Evolutionary conservation across 1,139 yeast species (phyloP).

Genomic region (Diutina rugosa): DNA sequence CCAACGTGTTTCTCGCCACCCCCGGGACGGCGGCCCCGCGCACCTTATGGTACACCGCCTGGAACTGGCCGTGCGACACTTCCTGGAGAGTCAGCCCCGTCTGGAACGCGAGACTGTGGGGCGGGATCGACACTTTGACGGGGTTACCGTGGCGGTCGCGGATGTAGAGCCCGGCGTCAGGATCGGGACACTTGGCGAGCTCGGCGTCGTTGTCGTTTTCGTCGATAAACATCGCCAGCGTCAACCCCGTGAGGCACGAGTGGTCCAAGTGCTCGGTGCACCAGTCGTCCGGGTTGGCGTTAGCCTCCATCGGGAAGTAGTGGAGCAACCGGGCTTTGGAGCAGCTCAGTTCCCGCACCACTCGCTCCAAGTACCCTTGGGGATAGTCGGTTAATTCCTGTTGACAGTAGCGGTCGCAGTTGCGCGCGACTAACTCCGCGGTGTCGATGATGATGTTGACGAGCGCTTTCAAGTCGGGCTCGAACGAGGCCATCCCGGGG

Average conservation of each 20-base stretch:
- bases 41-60: constrained; percentile 52
- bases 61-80: constrained; percentile 35
- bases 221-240: constrained; percentile 42
- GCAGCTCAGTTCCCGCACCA: constrained; percentile 38
- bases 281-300: constrained; percentile 28
- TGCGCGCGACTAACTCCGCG: constrained; percentile 36
- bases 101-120: constrained; percentile 47
- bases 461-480: constrained; percentile 22
- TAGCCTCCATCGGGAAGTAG: constrained; percentile 25
- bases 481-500: constrained; percentile 15
- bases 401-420: constrained; percentile 36
- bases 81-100: constrained; percentile 52
- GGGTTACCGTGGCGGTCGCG: constrained; percentile 30
- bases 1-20: constrained; percentile 43
- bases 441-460: constrained; percentile 37
- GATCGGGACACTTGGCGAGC: constrained; percentile 23
- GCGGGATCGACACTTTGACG: constrained; percentile 42
- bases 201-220: constrained; percentile 14
- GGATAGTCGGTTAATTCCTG: constrained; percentile 16
- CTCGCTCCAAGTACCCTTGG: constrained; percentile 24
- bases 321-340: constrained; percentile 50
- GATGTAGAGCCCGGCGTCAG: constrained; percentile 41
- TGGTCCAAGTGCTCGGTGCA: constrained; percentile 59
- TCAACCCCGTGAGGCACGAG: constrained; percentile 48
- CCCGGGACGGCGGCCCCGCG: constrained; percentile 23